Conservation (phyloP, 148 eudicot genomes). For the Persicaria tinctoria region DNA sequence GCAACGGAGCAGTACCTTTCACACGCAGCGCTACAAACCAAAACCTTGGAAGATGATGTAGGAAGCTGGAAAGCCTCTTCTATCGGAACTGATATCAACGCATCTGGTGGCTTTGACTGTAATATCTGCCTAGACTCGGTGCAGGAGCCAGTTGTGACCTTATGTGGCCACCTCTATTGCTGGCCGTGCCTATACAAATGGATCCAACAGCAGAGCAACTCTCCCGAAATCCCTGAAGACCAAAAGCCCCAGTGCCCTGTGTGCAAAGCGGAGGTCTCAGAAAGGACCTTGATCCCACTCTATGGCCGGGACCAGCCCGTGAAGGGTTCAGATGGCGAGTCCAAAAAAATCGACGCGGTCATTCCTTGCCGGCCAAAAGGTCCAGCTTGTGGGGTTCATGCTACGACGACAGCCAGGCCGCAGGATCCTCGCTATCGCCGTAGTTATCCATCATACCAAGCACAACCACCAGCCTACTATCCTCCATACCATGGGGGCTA, state of each 20-base stretch:
- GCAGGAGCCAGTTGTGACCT: slow-evolving; percentile 73
- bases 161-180: slow-evolving; percentile 91
- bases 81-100: slow-evolving; percentile 22
- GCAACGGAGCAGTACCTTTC: slow-evolving; percentile 35
- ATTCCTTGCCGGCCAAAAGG: slow-evolving; percentile 57
- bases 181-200: slow-evolving; percentile 96
- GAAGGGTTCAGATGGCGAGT: slow-evolving; percentile 20
- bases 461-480: slow-evolving; percentile 12
- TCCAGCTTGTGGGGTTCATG: slow-evolving; percentile 28
- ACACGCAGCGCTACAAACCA: slow-evolving; percentile 15
- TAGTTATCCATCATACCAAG: slow-evolving; percentile 14
- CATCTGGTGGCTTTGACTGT: slow-evolving; percentile 65
- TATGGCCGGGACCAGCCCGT: slow-evolving; percentile 49
- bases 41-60: slow-evolving; percentile 16
- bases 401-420: slow-evolving; percentile 1
- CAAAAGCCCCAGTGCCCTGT: slow-evolving; percentile 67
- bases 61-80: slow-evolving; percentile 28
- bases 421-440: slow-evolving; percentile 25
- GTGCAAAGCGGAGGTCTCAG: slow-evolving; percentile 61
- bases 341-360: slow-evolving; percentile 12
- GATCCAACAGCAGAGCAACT: slow-evolving; percentile 38
- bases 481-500: slow-evolving; percentile 6
- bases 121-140: slow-evolving; percentile 77
- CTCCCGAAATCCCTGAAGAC: slow-evolving; percentile 22
- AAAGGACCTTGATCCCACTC: slow-evolving; percentile 57